phyloP scores from a whole-genome alignment of 179 eudicot species.

The Silene vulgaris region DNA sequence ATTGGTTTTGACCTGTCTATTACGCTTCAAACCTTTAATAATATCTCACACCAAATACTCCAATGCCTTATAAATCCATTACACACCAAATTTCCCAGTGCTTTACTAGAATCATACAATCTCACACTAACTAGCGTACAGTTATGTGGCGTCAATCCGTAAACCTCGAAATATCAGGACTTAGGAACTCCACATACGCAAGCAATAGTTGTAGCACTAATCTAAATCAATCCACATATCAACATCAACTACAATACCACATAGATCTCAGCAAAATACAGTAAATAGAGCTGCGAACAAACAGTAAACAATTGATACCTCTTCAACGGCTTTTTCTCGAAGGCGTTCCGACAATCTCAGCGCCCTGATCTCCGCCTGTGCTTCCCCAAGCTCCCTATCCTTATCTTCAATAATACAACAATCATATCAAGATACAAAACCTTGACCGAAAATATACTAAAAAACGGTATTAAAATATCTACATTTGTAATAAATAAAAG shows the following conservation, averaged over 20 bases:
- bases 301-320: conserved; percentile 38
- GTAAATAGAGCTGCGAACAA: neutral
- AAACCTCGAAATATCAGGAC: too few species aligned
- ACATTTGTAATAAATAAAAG: neutral
- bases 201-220: neutral
- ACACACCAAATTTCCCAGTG: neutral
- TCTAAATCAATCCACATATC: neutral
- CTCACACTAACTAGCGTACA: too few species aligned
- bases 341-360: conserved; percentile 72
- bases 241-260: neutral
- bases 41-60: neutral
- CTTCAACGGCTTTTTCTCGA: conserved; percentile 87
- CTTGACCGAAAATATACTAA: too few species aligned
- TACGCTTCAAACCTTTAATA: too few species aligned
- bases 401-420: conserved; percentile 46
- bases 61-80: neutral
- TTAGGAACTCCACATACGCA: neutral
- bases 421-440: too few species aligned
- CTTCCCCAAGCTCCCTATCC: conserved; percentile 76
- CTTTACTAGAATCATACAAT: too few species aligned
- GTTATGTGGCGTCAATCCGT: too few species aligned
- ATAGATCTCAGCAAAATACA: neutral
- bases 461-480: neutral
- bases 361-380: conserved; percentile 79
- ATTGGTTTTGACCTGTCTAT: too few species aligned